Evolutionary conservation across 2,329 filamentous ascomycete genomes (phyloP).

Genomic region (Claviceps maximensis): DNA sequence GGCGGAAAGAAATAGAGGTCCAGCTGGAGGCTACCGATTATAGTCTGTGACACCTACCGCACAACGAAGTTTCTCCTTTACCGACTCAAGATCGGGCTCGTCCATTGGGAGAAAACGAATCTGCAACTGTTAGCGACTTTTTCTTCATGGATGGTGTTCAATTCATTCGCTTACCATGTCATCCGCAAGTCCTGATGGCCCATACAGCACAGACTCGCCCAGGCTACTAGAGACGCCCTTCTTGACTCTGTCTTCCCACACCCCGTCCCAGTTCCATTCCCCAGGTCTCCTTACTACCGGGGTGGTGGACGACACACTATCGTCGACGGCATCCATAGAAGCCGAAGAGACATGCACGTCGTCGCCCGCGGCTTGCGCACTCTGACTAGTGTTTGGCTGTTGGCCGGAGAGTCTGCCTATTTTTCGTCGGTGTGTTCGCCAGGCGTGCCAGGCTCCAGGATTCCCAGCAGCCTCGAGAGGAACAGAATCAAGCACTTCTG

Average conservation of each 20-base stretch:
- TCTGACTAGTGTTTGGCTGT: neutral
- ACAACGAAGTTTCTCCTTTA: slow-evolving; percentile 45
- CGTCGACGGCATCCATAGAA: neutral
- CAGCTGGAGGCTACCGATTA: neutral
- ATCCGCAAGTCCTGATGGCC: slow-evolving; percentile 45
- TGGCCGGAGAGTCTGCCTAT: slow-evolving; percentile 14
- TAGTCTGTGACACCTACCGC: slow-evolving; percentile 27
- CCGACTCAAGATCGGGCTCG: slow-evolving; percentile 40
- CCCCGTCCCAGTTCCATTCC: slow-evolving; percentile 96
- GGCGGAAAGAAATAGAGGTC: neutral
- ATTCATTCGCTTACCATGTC: slow-evolving; percentile 50
- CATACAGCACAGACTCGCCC: slow-evolving; percentile 69
- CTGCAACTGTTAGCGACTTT: slow-evolving; percentile 22
- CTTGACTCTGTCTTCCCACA: slow-evolving; percentile 83
- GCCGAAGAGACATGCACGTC: neutral
- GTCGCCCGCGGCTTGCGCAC: neutral
- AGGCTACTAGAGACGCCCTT: slow-evolving; percentile 65
- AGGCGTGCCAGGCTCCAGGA: slow-evolving; percentile 86
- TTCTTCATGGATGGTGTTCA: no score
- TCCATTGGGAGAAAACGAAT: slow-evolving; percentile 56
- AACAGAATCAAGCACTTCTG: slow-evolving; percentile 61
- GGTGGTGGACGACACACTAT: slow-evolving; percentile 1
- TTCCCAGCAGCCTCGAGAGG: slow-evolving; percentile 77
- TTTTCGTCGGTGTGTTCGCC: slow-evolving; percentile 54
- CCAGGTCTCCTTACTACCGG: slow-evolving; percentile 35